Evolutionary conservation across 768 basidiomycete species (phyloP), one percentile per base, ranked within the genome.

Genomic region (Panaeolus cyanescens): DNA sequence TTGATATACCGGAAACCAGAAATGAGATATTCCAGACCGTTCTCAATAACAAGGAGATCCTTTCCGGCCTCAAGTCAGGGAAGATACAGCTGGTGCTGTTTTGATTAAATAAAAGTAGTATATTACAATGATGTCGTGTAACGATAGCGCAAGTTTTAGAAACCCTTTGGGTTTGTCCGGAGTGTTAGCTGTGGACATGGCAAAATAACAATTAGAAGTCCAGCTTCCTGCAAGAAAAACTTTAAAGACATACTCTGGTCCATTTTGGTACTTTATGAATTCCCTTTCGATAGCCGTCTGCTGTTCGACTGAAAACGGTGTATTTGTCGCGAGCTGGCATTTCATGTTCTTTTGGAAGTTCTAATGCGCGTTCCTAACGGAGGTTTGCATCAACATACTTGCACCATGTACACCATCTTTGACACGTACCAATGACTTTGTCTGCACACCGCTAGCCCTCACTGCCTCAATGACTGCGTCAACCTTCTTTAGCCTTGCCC

Each of bases 201-300:
- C 31, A 61, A 39, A 25, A 64, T 19, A 53, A 53, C 15, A 30
- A 37, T 20, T 7, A 28, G 36, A 25, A 15, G n/a, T 28, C 30
- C 25, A 42, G 12, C 17, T 22, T 5, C 22, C 17, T 30, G 12
- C 12, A 20, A 54, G 12, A 32, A 12, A 45, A 58, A 30, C 32
- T 9, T 9, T 32, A 32, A 59, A 32, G 28, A 78, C 90, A 62
- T 65, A 96, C 95, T 75, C 93, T 83, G 55, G 96, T 97, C 87
- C 90, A 98, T 71, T 97, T 96, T n/a, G 96, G 96, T 28, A 96
- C 92, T 70, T 96, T 96, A 78, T 99, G 96, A 54, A 97, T 94
- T 25, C 93, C 92, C 69, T 98, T 98, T 42, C 96, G 80, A 75
- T 96, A 99, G 5, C 92, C 91, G 60, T 74, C 80, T 1, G 79